These are phyloP conservation scores for Sarocladium oryzae DNA, from an alignment of 2,329 filamentous ascomycete genomes.

Conservation along the genomic window DNA sequence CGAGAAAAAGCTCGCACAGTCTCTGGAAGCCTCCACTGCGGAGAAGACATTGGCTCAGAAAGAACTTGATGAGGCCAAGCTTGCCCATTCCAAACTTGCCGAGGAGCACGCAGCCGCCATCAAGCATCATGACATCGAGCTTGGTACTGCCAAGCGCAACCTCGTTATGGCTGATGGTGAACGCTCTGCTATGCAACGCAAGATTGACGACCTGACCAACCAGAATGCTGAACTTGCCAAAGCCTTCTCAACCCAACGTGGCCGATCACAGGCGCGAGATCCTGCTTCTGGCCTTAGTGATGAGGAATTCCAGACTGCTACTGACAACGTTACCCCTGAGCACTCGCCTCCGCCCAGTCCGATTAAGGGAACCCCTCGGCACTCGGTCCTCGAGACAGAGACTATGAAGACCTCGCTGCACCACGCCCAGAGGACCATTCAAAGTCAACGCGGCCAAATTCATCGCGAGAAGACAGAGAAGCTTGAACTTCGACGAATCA, in stretches of 20 bases:
- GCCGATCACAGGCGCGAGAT: slow-evolving; percentile 60
- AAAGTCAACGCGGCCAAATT: slow-evolving; percentile 88
- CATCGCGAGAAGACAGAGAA: slow-evolving; percentile 99
- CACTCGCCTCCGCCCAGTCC: slow-evolving; percentile 88
- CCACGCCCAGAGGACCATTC: slow-evolving; percentile 93
- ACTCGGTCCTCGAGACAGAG: slow-evolving; percentile 88
- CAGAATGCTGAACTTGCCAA: slow-evolving; percentile 90
- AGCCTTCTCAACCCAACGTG: slow-evolving; percentile 69
- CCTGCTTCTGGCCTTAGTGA: slow-evolving; percentile 51
- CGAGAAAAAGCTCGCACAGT: slow-evolving; percentile 74
- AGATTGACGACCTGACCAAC: slow-evolving; percentile 77
- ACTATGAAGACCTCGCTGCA: slow-evolving; percentile 90
- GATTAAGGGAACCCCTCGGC: slow-evolving; percentile 83
- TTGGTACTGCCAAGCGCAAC: slow-evolving; percentile 76
- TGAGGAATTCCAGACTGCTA: slow-evolving; percentile 57
- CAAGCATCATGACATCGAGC: slow-evolving; percentile 84
- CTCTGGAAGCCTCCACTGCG: slow-evolving; percentile 59
- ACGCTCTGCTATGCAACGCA: slow-evolving; percentile 69
- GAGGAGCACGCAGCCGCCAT: slow-evolving; percentile 73
- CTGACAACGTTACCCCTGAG: slow-evolving; percentile 71
- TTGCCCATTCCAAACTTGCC: slow-evolving; percentile 66
- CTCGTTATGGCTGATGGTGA: slow-evolving; percentile 74
- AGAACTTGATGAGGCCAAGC: slow-evolving; percentile 85
- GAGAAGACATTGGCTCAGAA: slow-evolving; percentile 76
- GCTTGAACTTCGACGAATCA: slow-evolving; percentile 87